Percentiles rank a stretch among this genome's conserved stretches.
Evolutionary conservation across 768 basidiomycete species (phyloP).

Genomic region (Suillus americanus): DNA sequence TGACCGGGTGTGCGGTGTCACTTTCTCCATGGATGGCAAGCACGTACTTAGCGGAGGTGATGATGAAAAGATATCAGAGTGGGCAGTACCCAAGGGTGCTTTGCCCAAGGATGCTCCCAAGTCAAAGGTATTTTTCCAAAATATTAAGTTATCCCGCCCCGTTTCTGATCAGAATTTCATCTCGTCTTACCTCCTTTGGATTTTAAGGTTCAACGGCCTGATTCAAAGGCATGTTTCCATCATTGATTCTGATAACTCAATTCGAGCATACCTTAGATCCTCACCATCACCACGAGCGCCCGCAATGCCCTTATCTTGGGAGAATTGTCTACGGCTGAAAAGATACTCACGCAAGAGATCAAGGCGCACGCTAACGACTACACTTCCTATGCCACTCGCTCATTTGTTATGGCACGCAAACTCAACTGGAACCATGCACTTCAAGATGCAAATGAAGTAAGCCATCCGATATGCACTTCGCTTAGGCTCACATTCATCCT

Average conservation of each 20-base stretch:
- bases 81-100: background rate
- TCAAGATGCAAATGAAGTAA: background rate
- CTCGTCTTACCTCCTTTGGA: background rate
- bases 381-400: background rate
- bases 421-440: background rate
- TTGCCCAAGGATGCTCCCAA: background rate
- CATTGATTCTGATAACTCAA: background rate
- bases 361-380: background rate
- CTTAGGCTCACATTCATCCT: background rate
- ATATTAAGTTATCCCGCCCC: background rate
- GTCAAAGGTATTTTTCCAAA: background rate
- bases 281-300: background rate
- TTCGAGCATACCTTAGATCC: background rate
- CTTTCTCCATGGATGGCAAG: background rate
- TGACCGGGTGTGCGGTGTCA: background rate
- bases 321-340: background rate
- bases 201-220: background rate
- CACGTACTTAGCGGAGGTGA: background rate
- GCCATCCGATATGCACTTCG: background rate
- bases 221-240: background rate
- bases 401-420: background rate
- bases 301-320: background rate
- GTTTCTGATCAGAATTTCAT: background rate
- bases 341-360: background rate
- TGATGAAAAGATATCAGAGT: background rate